Evolutionary conservation across 2,329 filamentous ascomycete species (phyloP), one percentile per base, ranked within the genome.

Genomic region (Penicillium sp.): DNA sequence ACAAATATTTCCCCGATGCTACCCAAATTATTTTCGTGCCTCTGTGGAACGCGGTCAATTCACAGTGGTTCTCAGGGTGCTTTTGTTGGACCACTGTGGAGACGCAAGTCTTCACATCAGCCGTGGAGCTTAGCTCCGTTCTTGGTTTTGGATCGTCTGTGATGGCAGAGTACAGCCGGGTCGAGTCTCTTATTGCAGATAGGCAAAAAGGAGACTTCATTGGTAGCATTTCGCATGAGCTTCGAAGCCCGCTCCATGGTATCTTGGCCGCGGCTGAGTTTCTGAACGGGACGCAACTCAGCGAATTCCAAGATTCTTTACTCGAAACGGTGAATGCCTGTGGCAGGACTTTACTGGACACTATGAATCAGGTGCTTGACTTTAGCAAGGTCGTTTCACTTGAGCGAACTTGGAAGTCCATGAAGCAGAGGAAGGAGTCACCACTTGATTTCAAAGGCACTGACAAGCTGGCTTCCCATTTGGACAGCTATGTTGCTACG

Each of bases 311-410:
- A 60, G 62, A 66, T 13, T 74, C 73, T 2, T 66, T 78, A 16
- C 64, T 78, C 7, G 71, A 76, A 25, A 76, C 74, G 0, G 69
- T 78, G 42, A 74, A 77, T 53, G 74, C 75, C 1, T 78, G 76
- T 55, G 75, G 75, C 2, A 70, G 73, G 48, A 78, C 75, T 0
- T 55, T 78, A 16, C 63, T 78, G 8, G 76, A 78, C 54, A 78
- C 76, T 2, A 77, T 78, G 69, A 76, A 78, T 46, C 75, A 78
- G 56, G 73, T 78, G 0, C 67, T 78, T 14, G 76, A 78, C 54
- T 85, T 80, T 49, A 82, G 81, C 29, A 85, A 86, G 60, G 81
- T 87, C 16, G 70, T 75, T 6, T 75, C 73, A 3, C 55, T 75
- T 42, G 73, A 75, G 55, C 66, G 71, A 44, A 74, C 70, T 1